Evolutionary conservation across 805 yeast species (phyloP), one percentile per base, ranked within the genome.

Genomic region (Torulaspora microellipsoides): DNA sequence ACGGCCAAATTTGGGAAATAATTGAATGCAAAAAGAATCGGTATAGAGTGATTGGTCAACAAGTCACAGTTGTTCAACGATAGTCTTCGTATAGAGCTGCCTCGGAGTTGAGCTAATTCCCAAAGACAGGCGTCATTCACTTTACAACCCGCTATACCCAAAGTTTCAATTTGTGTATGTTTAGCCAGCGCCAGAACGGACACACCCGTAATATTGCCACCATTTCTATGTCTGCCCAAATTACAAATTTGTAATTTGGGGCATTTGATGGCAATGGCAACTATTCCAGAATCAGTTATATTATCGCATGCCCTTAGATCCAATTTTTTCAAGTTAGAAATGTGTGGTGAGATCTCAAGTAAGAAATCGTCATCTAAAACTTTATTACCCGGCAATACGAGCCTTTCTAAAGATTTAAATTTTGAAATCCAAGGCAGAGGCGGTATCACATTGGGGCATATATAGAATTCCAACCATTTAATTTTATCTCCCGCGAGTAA

Each of bases 121-220:
- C 95, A 87, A 12, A 90, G 68, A 4, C 85, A 72, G 34, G 78
- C 72, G 66, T 90, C 96, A 7, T 85, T 78, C 14, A 90, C 75
- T 34, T 76, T 71, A 62, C 96, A 87, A 6, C 98, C 98, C 0
- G 97, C 96, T 15, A 88, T 67, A 0, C 97, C 97, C 34, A 90
- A 68, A 0, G 96, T 88, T 35, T 72, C 70, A 36, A 83, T 70
- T 15, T 66, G 60, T 42, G 88, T 81, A 53, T 76, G 76, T 29
- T 70, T 69, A 8, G 80, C 75, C 23, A 89, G 65, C 11, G 75
- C 73, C 11, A 76, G 67, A 20, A 89, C 61, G 6, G 93, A 78
- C 30, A 76, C 69, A 67, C 86, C 91, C 1, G 95, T 81, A 37
- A 90, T 77, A 27, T 75, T 64, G 33, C 78, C 75, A 29, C 90